phyloP scores from a whole-genome alignment of 2,329 filamentous ascomycete genomes.

The Cytospora chrysosperma region DNA sequence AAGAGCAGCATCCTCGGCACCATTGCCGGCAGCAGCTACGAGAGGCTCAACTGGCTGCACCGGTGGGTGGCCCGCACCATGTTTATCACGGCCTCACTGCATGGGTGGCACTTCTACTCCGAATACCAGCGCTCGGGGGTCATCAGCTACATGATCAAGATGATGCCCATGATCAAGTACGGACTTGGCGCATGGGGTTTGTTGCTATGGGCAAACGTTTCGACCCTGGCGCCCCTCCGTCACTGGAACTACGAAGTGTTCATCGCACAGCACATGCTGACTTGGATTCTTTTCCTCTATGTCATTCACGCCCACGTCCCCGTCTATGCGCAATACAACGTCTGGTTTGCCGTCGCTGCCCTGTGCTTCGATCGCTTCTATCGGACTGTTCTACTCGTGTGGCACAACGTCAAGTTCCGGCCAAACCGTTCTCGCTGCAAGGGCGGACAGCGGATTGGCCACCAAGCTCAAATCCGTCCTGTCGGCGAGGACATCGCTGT shows the following conservation, averaged over 20 bases:
- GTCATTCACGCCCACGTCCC: constrained; percentile 65
- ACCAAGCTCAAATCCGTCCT: constrained; percentile 48
- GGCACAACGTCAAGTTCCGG: constrained; percentile 51
- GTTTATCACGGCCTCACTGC: constrained; percentile 65
- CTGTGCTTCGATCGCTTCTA: constrained; percentile 62
- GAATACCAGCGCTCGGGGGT: constrained; percentile 63
- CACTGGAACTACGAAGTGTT: constrained; percentile 69
- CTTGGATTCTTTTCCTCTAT: constrained; percentile 61
- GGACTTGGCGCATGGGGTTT: constrained; percentile 67
- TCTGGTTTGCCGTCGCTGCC: constrained; percentile 65
- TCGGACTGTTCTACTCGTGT: constrained; percentile 47
- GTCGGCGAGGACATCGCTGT: constrained; percentile 55
- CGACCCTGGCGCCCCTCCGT: constrained; percentile 62
- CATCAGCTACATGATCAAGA: constrained; percentile 55
- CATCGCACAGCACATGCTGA: constrained; percentile 64
- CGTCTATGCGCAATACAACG: constrained; percentile 54
- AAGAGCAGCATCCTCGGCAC: constrained; percentile 60
- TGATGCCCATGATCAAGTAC: constrained; percentile 65
- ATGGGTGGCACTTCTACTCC: constrained; percentile 67
- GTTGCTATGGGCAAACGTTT: constrained; percentile 64
- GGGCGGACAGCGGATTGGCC: constrained; percentile 50
- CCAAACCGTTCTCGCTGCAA: constrained; percentile 44
- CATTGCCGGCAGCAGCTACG: constrained; percentile 63
- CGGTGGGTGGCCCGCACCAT: constrained; percentile 70
- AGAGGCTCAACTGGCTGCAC: constrained; percentile 71